Base-by-base conservation (phyloP, 108 stramenopile genomes). In the Nitzschia palea region DNA sequence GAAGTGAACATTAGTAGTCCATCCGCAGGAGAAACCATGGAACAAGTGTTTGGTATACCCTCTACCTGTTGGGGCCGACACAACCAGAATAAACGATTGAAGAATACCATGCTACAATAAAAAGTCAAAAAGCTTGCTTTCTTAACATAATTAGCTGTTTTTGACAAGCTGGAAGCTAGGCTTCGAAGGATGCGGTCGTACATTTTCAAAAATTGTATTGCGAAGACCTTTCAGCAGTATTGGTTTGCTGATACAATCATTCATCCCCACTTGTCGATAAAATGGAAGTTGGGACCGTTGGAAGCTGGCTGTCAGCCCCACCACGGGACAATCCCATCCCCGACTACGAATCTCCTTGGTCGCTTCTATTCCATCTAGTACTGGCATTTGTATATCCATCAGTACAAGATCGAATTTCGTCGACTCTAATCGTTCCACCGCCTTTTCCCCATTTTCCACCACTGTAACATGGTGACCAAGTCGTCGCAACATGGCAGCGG, bases 331-430 rank as follows among this genome's bases (percentile, higher is more conserved):
- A 47, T 64, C 45, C 4, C 37, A 20, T 61, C 42, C 59, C 30
- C 5, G 12, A 44, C 20, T 50, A 17, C 65, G 50, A 31, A 70
- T 70, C 4, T 31, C 17, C 40, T 45, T 20, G 71, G 78, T 76
- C 1, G 78, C 86, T 53, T 81, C 81, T 55, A 78, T 23, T 17
- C 86, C 86, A 48, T 84, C 80, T 76, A 88, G 70, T 0, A 76
- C 67, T 31, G 87, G 87, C 87, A 88, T 88, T 44, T 84, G 80
- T 15, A 77, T 50, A 54, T 88, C 87, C 87, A 88, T 84, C 42
- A 85, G 67, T 0, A 88, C 75, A 18, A 82, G n/a, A 44, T 80
- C 74, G 43, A 42, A 82, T 12, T 51, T 52, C 1, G 10, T 35
- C n/a, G 8, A 18, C 23, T 35, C 14, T 14, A 71, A 47, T 22